Conservation (phyloP, 2,329 filamentous ascomycete species). For the Exophiala lecanii-corni region DNA sequence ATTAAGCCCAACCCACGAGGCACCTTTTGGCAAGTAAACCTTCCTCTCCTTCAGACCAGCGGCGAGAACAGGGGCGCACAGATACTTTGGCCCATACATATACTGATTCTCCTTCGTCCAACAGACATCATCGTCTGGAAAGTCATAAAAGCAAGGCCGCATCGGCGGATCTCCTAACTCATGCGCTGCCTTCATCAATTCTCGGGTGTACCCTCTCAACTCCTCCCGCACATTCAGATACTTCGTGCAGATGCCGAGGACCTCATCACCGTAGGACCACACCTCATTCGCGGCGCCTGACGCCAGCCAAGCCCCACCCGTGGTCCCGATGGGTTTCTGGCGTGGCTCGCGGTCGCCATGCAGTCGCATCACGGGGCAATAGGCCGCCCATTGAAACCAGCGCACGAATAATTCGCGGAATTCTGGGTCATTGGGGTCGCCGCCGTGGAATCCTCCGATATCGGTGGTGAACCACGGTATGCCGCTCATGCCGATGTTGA, state of each 20-base stretch:
- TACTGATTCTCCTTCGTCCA: slow-evolving; percentile 60
- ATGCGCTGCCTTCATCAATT: slow-evolving; percentile 57
- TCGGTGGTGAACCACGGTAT: slow-evolving; percentile 67
- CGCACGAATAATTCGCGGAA: slow-evolving; percentile 62
- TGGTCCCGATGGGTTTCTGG: too few relatives aligned
- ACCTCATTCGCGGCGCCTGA: slow-evolving; percentile 58
- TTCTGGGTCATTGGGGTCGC: slow-evolving; percentile 49
- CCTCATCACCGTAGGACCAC: slow-evolving; percentile 60
- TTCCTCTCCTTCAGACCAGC: too few relatives aligned
- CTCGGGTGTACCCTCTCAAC: slow-evolving; percentile 54
- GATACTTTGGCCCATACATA: too few relatives aligned
- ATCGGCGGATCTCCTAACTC: slow-evolving; percentile 59
- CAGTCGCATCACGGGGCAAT: slow-evolving; percentile 61
- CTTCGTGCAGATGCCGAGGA: slow-evolving; percentile 56
- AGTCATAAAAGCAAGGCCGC: slow-evolving; percentile 60
- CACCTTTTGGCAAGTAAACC: too few relatives aligned
- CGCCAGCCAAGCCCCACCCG: too few relatives aligned
- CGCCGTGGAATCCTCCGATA: slow-evolving; percentile 66
- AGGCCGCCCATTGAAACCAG: slow-evolving; percentile 65
- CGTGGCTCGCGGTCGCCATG: slow-evolving; percentile 65
- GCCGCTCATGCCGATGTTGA: slow-evolving; percentile 63
- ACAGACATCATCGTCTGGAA: slow-evolving; percentile 49
- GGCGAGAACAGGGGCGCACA: too few relatives aligned
- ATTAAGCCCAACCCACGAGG: too few relatives aligned
- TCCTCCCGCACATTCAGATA: slow-evolving; percentile 57